These are phyloP conservation scores for Mycena sanguinolenta DNA, from an alignment of 768 basidiomycete species.

Conservation along the genomic window DNA sequence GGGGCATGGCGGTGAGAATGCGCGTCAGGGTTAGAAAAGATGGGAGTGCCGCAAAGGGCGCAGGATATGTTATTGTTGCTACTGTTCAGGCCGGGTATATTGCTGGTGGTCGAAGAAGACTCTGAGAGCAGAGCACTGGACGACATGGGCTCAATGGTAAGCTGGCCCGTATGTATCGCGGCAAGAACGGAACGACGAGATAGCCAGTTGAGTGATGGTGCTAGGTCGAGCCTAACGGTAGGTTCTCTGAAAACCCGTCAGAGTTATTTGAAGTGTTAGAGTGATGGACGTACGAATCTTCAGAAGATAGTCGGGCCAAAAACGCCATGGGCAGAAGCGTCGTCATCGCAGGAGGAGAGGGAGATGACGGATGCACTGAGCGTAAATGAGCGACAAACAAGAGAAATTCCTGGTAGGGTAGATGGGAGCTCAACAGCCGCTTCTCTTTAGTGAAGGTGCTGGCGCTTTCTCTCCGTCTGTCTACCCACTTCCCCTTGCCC, in stretches of 20 bases:
- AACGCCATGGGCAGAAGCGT: conserved; percentile 86
- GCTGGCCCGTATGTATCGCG: conserved; percentile 89
- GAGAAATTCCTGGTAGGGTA: conserved; percentile 86
- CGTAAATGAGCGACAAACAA: conserved; percentile 85
- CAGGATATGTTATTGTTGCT: conserved; percentile 72
- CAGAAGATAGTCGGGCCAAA: conserved; percentile 76
- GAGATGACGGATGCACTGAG: conserved; percentile 71
- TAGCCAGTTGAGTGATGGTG: conserved; percentile 95
- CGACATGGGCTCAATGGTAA: conserved; percentile 89
- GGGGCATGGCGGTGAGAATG: conserved; percentile 42
- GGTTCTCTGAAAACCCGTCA: conserved; percentile 74
- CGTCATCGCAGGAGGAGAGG: conserved; percentile 74
- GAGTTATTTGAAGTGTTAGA: conserved; percentile 3
- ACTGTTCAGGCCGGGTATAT: conserved; percentile 59
- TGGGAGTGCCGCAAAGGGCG: conserved; percentile 80
- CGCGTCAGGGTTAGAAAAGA: conserved; percentile 56
- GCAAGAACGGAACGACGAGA: conserved; percentile 84
- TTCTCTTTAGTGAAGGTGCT: conserved; percentile 47
- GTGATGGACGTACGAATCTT: conserved; percentile 83
- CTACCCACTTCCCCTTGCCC: conserved; percentile 81
- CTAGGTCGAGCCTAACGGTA: conserved; percentile 91
- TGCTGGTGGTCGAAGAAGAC: conserved; percentile 54
- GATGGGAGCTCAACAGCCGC: conserved; percentile 74
- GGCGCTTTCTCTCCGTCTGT: conserved; percentile 50
- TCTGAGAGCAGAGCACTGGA: conserved; percentile 72